Base-by-base conservation (phyloP, 2,329 filamentous ascomycete species). In the Trichothecium sympodiale region DNA sequence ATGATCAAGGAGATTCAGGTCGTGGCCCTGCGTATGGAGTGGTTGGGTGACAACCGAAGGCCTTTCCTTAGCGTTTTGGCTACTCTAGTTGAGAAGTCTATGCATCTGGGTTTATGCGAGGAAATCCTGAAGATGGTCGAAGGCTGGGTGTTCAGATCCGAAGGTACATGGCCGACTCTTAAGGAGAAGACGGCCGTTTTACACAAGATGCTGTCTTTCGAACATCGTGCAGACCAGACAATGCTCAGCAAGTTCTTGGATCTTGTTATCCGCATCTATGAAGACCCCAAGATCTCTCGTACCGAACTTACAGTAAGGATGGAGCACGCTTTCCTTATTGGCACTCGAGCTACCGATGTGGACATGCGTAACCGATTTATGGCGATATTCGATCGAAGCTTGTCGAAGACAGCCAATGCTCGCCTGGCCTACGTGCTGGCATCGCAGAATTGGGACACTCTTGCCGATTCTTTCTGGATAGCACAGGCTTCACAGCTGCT, bases 131-230 rank as follows among this genome's bases (percentile, higher is more conserved):
- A 81, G 34, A 89, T 98, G 74, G 89, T 95, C 4, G 89, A 96
- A 54, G 74, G 71, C 23, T 99, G 93, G 93, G 84, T 98, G 5
- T 98, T 99, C 65, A 77, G 86, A 45, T 91, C 86, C 0, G 88
- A 86, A 39, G 91, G 94, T 43, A 91, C 87, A 2, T 95, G 91
- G 71, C 91, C 91, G 1, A 98, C 91, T 0, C 70, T 98, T 2
- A 99, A 99, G 57, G 93, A 98, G 60, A 98, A 98, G 65, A 96
- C 89, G 1, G 93, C 93, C 1, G 91, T 99, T 1, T 64, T 99
- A n/a, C 88, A 94, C 50, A 99, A 98, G 62, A 99, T 99, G 91
- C 65, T 96, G 13, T 80, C 88, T 0, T 98, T 98, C 47, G 91
- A 99, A 59, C 77, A 84, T 38, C 75, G 91, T 28, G 63, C 72